Conservation (phyloP, 176 grass and related monocot genomes). For the Ensete ventricosum region DNA sequence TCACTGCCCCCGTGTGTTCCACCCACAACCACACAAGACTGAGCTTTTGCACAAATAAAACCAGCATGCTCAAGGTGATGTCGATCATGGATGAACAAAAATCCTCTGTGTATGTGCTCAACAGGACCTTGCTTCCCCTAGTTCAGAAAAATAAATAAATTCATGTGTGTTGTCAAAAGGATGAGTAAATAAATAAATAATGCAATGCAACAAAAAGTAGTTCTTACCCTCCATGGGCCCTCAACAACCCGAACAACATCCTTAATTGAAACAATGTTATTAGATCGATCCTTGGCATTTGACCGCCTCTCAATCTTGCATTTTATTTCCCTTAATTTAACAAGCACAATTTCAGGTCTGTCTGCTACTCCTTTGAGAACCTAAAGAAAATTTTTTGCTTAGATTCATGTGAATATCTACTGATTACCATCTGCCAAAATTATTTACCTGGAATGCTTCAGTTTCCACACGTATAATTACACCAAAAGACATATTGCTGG, state of each 20-base stretch:
- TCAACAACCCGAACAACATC: conserved; percentile 92
- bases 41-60: conserved; percentile 96
- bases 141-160: conserved; percentile 26
- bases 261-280: conserved; percentile 74
- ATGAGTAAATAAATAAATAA: conserved; percentile 6
- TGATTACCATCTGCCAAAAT: not conserved
- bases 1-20: conserved; percentile 48
- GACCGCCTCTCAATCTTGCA: conserved; percentile 69
- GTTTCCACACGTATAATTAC: conserved; percentile 92
- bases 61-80: conserved; percentile 96
- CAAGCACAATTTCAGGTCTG: conserved; percentile 82
- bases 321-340: conserved; percentile 96
- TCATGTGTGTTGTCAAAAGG: conserved; percentile 5
- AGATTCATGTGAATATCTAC: conserved; percentile 3
- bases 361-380: conserved; percentile 88
- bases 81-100: conserved; percentile 93
- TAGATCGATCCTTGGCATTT: conserved; percentile 62
- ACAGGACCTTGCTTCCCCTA: conserved; percentile 98
- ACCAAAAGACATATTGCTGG: conserved; percentile 94
- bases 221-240: conserved; percentile 66
- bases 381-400: conserved; percentile 21
- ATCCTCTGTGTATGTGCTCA: conserved; percentile 84
- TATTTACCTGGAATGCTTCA: conserved; percentile 82
- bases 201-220: conserved; percentile 1
- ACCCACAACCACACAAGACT: conserved; percentile 79